These are phyloP conservation scores for Limnanthes douglasii DNA, from an alignment of 345 rosid species.

Conservation along the genomic window DNA sequence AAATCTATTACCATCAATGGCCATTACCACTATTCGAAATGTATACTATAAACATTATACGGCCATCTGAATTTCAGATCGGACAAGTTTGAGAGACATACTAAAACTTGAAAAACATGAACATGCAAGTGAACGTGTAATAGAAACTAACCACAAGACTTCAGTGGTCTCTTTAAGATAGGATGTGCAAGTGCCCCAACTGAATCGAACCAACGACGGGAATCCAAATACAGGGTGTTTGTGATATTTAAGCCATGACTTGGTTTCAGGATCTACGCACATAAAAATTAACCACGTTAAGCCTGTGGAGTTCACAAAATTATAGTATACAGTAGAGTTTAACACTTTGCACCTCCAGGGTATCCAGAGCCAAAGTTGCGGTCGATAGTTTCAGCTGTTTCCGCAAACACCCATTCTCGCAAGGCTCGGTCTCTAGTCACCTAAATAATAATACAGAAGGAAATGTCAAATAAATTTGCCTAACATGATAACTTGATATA, in stretches of 20 bases:
- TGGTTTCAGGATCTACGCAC: conserved; percentile 67
- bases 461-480: too few species aligned
- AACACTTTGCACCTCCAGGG: conserved; percentile 59
- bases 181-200: conserved; percentile 90
- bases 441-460: too few species aligned
- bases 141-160: conserved; percentile 55
- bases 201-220: conserved; percentile 81
- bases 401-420: conserved; percentile 69
- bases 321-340: background rate
- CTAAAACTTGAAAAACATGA: too few species aligned
- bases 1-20: too few species aligned
- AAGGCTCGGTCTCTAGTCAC: conserved; percentile 89
- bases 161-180: conserved; percentile 45
- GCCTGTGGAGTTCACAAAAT: background rate
- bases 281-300: conserved; percentile 12
- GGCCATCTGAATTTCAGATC: too few species aligned
- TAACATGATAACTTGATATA: too few species aligned
- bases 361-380: conserved; percentile 92
- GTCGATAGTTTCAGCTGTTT: conserved; percentile 52
- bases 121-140: too few species aligned
- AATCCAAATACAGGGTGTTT: conserved; percentile 78
- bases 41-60: too few species aligned
- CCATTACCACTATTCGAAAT: too few species aligned
- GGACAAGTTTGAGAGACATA: too few species aligned
- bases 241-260: conserved; percentile 71